Percentiles rank a stretch among this genome's conserved stretches.
These are phyloP conservation scores for Didymella exigua DNA, from an alignment of 2,329 filamentous ascomycete species.

Conservation along the genomic window DNA sequence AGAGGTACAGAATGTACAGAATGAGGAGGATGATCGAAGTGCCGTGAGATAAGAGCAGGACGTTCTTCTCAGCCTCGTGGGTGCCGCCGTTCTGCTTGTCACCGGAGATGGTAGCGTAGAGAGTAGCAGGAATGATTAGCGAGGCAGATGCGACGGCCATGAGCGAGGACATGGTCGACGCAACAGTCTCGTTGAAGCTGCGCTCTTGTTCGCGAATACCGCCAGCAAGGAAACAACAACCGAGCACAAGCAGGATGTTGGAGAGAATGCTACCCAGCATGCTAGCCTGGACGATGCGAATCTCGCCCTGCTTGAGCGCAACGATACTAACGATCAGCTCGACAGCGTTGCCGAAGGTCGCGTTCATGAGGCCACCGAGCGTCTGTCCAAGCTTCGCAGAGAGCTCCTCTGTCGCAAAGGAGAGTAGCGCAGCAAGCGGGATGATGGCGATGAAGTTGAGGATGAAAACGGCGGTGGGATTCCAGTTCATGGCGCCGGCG, in stretches of 20 bases:
- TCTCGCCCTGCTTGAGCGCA: constrained; percentile 81
- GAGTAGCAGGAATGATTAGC: constrained; percentile 60
- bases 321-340: constrained; percentile 90
- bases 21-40: constrained; percentile 61
- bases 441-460: constrained; percentile 84
- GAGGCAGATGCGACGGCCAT: constrained; percentile 63
- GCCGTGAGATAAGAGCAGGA: constrained; percentile 58
- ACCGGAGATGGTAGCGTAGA: constrained; percentile 55
- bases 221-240: constrained; percentile 60
- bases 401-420: constrained; percentile 79
- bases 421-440: constrained; percentile 73
- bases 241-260: constrained; percentile 79
- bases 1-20: constrained; percentile 60
- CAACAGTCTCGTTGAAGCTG: constrained; percentile 74
- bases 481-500: constrained; percentile 67
- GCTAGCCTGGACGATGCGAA: constrained; percentile 94
- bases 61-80: constrained; percentile 52
- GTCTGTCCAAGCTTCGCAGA: constrained; percentile 74
- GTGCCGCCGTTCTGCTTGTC: constrained; percentile 45
- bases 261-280: constrained; percentile 97
- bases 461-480: constrained; percentile 70
- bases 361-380: constrained; percentile 74
- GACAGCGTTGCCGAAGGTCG: constrained; percentile 80
- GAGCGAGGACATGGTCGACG: constrained; percentile 73
- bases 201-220: constrained; percentile 53